These are phyloP conservation scores for Aureobasidium zeae DNA, from an alignment of 2,329 filamentous ascomycete genomes.

Conservation along the genomic window DNA sequence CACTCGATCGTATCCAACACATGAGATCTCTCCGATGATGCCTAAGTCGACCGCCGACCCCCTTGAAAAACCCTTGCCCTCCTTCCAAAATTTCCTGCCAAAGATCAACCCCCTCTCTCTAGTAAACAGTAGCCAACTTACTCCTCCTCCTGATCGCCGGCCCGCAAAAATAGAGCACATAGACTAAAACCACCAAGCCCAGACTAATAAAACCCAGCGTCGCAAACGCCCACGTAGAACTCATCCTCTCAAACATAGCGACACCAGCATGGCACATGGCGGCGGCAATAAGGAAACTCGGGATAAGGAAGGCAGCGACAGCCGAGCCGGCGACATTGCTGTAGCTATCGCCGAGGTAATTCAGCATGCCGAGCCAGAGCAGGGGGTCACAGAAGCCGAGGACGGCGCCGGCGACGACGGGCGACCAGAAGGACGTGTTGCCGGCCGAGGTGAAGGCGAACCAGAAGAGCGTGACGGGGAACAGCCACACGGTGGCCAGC, in stretches of 20 bases:
- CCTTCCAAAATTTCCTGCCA: neutral
- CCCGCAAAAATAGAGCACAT: conserved; percentile 14
- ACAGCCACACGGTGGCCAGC: conserved; percentile 11
- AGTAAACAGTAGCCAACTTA: conserved; percentile 11
- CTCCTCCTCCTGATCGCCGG: conserved; percentile 7
- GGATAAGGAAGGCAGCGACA: conserved; percentile 13
- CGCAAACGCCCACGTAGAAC: conserved; percentile 13
- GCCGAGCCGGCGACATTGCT: conserved; percentile 13
- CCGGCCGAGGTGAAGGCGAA: conserved; percentile 16
- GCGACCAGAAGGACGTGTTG: conserved; percentile 3
- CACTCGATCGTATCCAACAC: too few relatives aligned
- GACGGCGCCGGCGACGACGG: conserved; percentile 12
- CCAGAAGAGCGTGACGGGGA: conserved; percentile 14
- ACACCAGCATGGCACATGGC: conserved; percentile 16
- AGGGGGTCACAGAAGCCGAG: conserved; percentile 15
- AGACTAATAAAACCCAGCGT: conserved; percentile 11
- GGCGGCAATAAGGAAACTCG: conserved; percentile 9
- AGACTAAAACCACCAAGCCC: conserved; percentile 8
- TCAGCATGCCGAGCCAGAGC: conserved; percentile 14
- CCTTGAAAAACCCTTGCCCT: too few relatives aligned
- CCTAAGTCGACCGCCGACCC: too few relatives aligned
- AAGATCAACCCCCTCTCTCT: too few relatives aligned
- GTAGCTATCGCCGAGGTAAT: conserved; percentile 11
- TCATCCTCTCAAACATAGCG: conserved; percentile 15
- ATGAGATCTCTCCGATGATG: too few relatives aligned